Base-by-base conservation (phyloP, 768 basidiomycete species). In the Fomitopsis pulvina region DNA sequence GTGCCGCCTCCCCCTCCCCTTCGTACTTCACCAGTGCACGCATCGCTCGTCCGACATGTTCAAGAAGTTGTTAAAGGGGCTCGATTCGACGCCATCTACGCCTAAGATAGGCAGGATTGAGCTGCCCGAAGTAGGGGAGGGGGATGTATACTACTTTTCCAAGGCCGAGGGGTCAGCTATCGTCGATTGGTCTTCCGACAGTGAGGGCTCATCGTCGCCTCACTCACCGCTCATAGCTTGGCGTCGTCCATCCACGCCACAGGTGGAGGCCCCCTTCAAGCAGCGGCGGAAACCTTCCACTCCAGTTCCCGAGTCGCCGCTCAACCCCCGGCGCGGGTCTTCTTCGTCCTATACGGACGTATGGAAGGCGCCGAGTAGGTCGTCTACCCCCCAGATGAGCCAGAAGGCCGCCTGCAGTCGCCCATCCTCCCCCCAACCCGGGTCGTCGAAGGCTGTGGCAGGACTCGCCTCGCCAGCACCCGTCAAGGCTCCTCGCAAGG, bases 151-250 rank as follows among this genome's bases (percentile, higher is more conserved):
- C 22, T 48, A 48, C 38, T 38, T 48, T 32, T 38, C 47, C 24
- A 40, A 32, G 16, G 24, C 37, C 25, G 47, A 48, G 24, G 26
- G 30, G 34, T 48, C 51, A 41, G 41, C 48, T 4, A 32, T 56
- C 25, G 41, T 45, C 28, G 49, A 50, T n/a, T 54, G 50, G 52
- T 41, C 52, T 29, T 57, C 56, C 21, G 53, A 43, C 18, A 57
- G 56, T 51, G 51, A 51, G 18, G 47, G 47, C 44, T 48, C 50
- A 10, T 43, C 44, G 45, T 39, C 56, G 7, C 52, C 52, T 7
- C 37, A 41, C 41, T 50, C 50, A 3, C 56, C 56, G 5, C 39
- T 42, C 47, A 50, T 50, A 12, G 20, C 51, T 16, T 47, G 51
- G 51, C 29, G 39, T 22, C 34, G 46, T n/a, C 41, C 46, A 11